phyloP scores from a whole-genome alignment of 805 yeast species.

The Allodekkera sacchari region DNA sequence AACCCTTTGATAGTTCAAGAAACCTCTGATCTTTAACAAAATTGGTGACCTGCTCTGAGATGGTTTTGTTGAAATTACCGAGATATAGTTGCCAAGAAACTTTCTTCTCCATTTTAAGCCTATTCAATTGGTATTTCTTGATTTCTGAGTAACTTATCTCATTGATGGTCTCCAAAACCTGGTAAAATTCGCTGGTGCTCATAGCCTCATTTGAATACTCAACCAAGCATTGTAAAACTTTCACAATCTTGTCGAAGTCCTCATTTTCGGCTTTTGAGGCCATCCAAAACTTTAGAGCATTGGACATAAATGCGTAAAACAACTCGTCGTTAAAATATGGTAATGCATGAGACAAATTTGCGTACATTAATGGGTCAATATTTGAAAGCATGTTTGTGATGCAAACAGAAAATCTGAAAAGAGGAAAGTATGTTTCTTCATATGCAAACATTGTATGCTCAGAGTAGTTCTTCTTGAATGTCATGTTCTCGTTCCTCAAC shows the following conservation, averaged over 20 bases:
- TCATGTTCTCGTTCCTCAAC: constrained; percentile 45
- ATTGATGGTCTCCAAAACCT: constrained; percentile 8
- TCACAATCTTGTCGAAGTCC: constrained; percentile 44
- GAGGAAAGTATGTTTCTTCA: constrained; percentile 41
- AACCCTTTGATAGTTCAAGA: constrained; percentile 62
- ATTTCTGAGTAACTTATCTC: constrained; percentile 35
- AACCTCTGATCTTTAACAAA: constrained; percentile 73
- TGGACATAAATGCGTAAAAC: constrained; percentile 47
- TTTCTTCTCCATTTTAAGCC: constrained; percentile 29
- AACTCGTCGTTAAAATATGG: constrained; percentile 44
- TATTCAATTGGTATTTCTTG: constrained; percentile 45
- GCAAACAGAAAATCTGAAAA: constrained; percentile 29
- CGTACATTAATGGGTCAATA: constrained; percentile 19
- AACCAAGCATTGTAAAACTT: constrained; percentile 33
- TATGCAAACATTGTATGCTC: constrained; percentile 61
- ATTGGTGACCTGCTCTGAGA: constrained; percentile 51
- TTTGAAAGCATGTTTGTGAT: constrained; percentile 21
- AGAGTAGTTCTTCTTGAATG: constrained; percentile 52
- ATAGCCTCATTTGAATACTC: constrained; percentile 36
- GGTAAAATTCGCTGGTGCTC: constrained; percentile 25
- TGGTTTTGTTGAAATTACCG: constrained; percentile 37
- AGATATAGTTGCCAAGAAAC: constrained; percentile 39
- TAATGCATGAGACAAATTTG: constrained; percentile 28
- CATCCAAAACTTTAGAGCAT: constrained; percentile 57
- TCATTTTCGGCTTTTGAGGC: constrained; percentile 45